phyloP scores from a whole-genome alignment of 805 yeast species.

The Ogataea ramenticola region DNA sequence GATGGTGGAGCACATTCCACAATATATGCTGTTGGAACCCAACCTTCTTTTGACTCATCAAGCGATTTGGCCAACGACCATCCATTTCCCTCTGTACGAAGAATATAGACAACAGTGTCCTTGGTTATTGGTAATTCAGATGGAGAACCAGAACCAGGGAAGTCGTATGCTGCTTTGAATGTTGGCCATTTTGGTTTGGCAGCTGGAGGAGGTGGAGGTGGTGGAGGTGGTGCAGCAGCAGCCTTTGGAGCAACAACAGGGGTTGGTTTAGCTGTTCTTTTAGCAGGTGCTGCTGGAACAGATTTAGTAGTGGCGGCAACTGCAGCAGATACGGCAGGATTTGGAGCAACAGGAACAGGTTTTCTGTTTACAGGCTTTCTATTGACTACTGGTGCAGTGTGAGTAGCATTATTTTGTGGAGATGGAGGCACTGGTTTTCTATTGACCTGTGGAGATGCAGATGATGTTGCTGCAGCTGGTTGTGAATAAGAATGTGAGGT shows the following conservation, averaged over 20 bases:
- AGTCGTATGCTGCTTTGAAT: conserved; percentile 81
- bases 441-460: conserved; percentile 7
- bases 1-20: conserved; percentile 48
- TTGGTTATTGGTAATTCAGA: conserved; percentile 72
- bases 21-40: conserved; percentile 96
- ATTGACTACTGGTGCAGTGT: conserved; percentile 17
- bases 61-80: conserved; percentile 87
- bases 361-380: neutral
- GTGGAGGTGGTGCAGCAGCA: conserved; percentile 27
- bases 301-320: conserved; percentile 19
- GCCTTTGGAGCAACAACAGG: neutral
- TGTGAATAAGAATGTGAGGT: conserved; percentile 6
- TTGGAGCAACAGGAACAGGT: conserved; percentile 5
- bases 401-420: conserved; percentile 31
- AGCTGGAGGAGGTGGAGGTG: conserved; percentile 64
- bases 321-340: conserved; percentile 16
- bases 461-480: conserved; percentile 9
- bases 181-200: conserved; percentile 65
- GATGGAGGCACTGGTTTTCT: conserved; percentile 30
- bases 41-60: conserved; percentile 79
- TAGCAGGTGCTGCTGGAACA: conserved; percentile 4
- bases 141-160: conserved; percentile 78
- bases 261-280: neutral
- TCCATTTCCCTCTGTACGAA: conserved; percentile 73
- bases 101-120: conserved; percentile 68